Percentiles rank a stretch among this genome's conserved stretches.
Conservation (phyloP, 108 stramenopile species). For the Cyclotella distinguenda region DNA sequence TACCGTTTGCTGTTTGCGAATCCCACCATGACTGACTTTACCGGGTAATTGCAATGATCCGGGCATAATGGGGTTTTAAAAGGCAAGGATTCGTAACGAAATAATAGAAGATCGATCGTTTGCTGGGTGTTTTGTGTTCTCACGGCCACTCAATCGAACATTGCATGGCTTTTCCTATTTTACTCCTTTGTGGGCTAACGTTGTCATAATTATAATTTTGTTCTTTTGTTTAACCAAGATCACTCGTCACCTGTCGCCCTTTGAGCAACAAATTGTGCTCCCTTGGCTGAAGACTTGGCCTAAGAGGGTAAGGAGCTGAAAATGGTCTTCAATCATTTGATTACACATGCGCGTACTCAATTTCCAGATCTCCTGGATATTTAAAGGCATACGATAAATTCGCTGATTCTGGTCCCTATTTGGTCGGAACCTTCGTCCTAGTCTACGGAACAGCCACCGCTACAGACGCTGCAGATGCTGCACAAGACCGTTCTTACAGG, state of each 20-base stretch:
- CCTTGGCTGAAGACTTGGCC: constrained; percentile 83
- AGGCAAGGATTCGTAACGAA: too few relatives aligned
- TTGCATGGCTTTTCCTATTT: neutral
- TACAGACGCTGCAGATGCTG: constrained; percentile 46
- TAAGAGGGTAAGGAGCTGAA: constrained; percentile 44
- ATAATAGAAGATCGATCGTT: too few relatives aligned
- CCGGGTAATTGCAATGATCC: too few relatives aligned
- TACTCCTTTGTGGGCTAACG: neutral
- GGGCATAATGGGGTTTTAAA: too few relatives aligned
- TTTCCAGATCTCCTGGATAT: too few relatives aligned
- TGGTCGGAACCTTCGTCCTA: constrained; percentile 33
- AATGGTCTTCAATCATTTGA: neutral
- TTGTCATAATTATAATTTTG: neutral
- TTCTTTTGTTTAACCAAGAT: constrained; percentile 44
- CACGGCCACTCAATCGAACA: too few relatives aligned
- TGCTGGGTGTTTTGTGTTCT: too few relatives aligned
- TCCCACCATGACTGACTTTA: too few relatives aligned
- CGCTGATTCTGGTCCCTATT: constrained; percentile 45
- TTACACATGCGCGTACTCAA: too few relatives aligned
- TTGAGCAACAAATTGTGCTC: constrained; percentile 68
- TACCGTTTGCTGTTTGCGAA: neutral
- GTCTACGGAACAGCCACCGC: constrained; percentile 44
- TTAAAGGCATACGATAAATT: constrained; percentile 53
- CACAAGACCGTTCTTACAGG: constrained; percentile 52
- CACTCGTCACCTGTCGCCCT: constrained; percentile 76